Conservation (phyloP, 2,329 filamentous ascomycete species). For the Calycina marina region DNA sequence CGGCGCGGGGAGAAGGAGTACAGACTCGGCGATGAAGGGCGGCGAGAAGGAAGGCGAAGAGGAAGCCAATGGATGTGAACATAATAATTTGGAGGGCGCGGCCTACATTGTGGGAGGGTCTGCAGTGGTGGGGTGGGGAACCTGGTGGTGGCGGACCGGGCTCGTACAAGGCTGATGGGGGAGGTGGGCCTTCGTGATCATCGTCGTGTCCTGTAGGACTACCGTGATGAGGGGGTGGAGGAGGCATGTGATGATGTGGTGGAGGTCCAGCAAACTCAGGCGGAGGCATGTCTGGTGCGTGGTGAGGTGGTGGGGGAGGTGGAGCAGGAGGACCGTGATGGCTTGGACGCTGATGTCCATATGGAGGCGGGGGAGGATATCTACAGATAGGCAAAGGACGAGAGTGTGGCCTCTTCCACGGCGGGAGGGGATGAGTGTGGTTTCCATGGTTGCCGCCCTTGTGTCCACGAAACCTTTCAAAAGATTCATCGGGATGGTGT, state of each 20-base stretch:
- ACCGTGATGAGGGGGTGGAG: conserved; percentile 4
- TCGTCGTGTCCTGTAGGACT: conserved; percentile 1
- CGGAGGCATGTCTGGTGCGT: background rate
- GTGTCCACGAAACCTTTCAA: background rate
- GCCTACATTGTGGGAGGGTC: conserved; percentile 1
- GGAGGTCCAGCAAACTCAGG: background rate
- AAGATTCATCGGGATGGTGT: conserved; percentile 2
- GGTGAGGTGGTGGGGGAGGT: background rate
- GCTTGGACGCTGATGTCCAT: background rate
- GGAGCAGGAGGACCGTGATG: background rate
- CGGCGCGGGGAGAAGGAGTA: conserved; percentile 6
- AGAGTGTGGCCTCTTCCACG: conserved; percentile 11
- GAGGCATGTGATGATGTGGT: conserved; percentile 2
- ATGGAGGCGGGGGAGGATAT: conserved; percentile 6
- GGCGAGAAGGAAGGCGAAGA: conserved; percentile 12
- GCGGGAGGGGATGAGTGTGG: conserved; percentile 12
- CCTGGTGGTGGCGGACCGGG: conserved; percentile 2
- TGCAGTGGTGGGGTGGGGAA: background rate
- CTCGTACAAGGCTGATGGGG: conserved; percentile 2
- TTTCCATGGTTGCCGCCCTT: conserved; percentile 5
- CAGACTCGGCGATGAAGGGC: conserved; percentile 13
- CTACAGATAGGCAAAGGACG: conserved; percentile 18
- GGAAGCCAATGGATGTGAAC: conserved; percentile 13
- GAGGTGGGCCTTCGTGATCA: conserved; percentile 2
- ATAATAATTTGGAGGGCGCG: conserved; percentile 11